A percentile compares a stretch with the other conserved stretches of the same genome.
These are phyloP conservation scores for Starmerella apis DNA, from an alignment of 805 yeast genomes.

Conservation along the genomic window DNA sequence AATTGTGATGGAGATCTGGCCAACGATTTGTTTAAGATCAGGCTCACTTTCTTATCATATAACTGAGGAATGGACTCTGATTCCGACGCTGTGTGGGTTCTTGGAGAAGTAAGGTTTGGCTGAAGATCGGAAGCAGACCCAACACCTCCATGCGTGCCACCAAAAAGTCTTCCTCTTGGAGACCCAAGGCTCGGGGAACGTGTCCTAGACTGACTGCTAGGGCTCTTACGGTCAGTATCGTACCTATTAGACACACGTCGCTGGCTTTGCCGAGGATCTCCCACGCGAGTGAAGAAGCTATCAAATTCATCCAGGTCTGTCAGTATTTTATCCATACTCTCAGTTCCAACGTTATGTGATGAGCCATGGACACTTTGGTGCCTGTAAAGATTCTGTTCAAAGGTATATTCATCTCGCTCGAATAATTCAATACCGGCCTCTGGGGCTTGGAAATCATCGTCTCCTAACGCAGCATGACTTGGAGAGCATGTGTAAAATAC, in stretches of 20 bases:
- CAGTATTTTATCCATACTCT: conserved; percentile 26
- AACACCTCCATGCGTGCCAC: background rate
- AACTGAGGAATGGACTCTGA: conserved; percentile 46
- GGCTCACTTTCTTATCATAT: conserved; percentile 68
- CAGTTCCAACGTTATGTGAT: conserved; percentile 13
- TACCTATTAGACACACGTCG: background rate
- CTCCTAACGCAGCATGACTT: conserved; percentile 7
- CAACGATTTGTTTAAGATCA: conserved; percentile 60
- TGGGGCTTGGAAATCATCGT: background rate
- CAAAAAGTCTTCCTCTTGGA: background rate
- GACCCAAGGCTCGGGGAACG: background rate
- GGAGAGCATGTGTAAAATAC: conserved; percentile 77
- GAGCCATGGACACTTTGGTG: conserved; percentile 10
- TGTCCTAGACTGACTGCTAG: background rate
- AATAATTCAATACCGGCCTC: conserved; percentile 11
- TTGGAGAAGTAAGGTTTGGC: background rate
- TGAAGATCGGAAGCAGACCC: background rate
- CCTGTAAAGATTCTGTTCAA: conserved; percentile 2
- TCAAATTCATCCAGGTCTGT: conserved; percentile 27
- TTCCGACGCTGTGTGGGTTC: conserved; percentile 17
- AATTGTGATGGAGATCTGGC: conserved; percentile 65
- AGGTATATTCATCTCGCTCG: conserved; percentile 25
- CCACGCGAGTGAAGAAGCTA: conserved; percentile 24
- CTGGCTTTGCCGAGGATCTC: conserved; percentile 13
- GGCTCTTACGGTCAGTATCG: background rate